Base-by-base conservation (phyloP, 139 green algal genomes). In the Desmodesmus armatus region DNA sequence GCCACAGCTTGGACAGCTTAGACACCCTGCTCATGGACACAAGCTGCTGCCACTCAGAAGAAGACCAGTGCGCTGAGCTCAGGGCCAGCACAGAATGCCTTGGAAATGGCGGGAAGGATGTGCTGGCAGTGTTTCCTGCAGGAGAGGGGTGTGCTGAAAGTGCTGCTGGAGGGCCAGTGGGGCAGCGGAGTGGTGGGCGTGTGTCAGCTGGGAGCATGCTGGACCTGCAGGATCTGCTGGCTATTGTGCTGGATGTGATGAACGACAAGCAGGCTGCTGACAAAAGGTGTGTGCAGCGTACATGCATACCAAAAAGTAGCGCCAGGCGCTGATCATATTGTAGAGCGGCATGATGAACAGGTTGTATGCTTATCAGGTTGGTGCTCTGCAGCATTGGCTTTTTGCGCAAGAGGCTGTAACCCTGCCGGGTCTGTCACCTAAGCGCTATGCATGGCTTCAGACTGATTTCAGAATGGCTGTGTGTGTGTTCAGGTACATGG, bases 171-270 rank as follows among this genome's bases (percentile, higher is more conserved):
- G n/a, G n/a, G n/a, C n/a, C n/a, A n/a, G n/a, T n/a, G n/a, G n/a
- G n/a, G n/a, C n/a, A n/a, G n/a, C n/a, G n/a, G n/a, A n/a, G n/a
- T n/a, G n/a, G n/a, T n/a, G n/a, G n/a, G n/a, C n/a, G n/a, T n/a
- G n/a, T n/a, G n/a, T n/a, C n/a, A n/a, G n/a, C n/a, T n/a, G 60
- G 60, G 60, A 27, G 37, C 9, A 53, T 5, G 33, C 55, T 82
- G 37, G 72, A 11, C 5, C 35, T 82, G 39, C 25, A 82, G 47
- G 76, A 82, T 53, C 37, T 82, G 76, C 27, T 82, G 76, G n/a
- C 53, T 27, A 82, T 82, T 44, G 27, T 82, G 9, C 47, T 72
- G 23, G 76, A 82, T 40, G 39, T 82, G 19, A 72, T 82, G 76
- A 21, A 82, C 37, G 40, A 27, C 76, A 82, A 82, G 73, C 31